Evolutionary conservation across 2,329 filamentous ascomycete species (phyloP).

Genomic region (Biscogniauxia mediterranea): DNA sequence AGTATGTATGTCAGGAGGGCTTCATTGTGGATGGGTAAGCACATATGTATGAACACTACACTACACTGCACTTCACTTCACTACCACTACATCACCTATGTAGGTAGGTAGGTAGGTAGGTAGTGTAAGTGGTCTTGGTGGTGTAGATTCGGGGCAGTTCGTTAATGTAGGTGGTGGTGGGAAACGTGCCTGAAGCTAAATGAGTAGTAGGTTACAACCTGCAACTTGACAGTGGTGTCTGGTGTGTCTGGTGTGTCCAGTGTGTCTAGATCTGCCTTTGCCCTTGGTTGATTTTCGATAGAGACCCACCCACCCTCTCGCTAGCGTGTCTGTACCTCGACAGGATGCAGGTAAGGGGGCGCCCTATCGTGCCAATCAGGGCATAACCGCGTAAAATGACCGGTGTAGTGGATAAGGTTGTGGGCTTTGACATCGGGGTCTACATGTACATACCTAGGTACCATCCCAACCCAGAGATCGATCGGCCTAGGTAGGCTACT

Average conservation of each 20-base stretch:
- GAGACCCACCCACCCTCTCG: conserved; percentile 13
- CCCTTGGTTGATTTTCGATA: conserved; percentile 8
- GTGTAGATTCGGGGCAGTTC: not conserved
- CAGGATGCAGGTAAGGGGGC: conserved; percentile 11
- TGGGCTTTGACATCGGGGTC: conserved; percentile 11
- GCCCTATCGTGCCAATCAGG: conserved; percentile 26
- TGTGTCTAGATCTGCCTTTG: conserved; percentile 18
- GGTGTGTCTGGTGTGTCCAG: conserved; percentile 17
- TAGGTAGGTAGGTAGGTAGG: not conserved
- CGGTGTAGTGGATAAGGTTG: conserved; percentile 19
- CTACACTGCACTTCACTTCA: too few species aligned
- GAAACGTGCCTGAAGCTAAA: conserved; percentile 13
- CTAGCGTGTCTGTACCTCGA: conserved; percentile 11
- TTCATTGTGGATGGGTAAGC: not conserved
- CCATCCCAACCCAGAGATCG: not conserved
- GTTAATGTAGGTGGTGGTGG: conserved; percentile 5
- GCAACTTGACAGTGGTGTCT: conserved; percentile 6
- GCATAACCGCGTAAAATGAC: conserved; percentile 18
- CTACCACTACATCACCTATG: not conserved
- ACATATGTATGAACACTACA: not conserved
- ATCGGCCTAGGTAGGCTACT: not conserved
- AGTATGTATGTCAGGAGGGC: not conserved
- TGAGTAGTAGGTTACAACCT: not conserved
- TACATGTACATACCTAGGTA: not conserved
- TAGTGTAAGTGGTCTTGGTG: too few species aligned